Evolutionary conservation across 495 filamentous ascomycete genomes (phyloP).

Genomic region (Letharia lupina): DNA sequence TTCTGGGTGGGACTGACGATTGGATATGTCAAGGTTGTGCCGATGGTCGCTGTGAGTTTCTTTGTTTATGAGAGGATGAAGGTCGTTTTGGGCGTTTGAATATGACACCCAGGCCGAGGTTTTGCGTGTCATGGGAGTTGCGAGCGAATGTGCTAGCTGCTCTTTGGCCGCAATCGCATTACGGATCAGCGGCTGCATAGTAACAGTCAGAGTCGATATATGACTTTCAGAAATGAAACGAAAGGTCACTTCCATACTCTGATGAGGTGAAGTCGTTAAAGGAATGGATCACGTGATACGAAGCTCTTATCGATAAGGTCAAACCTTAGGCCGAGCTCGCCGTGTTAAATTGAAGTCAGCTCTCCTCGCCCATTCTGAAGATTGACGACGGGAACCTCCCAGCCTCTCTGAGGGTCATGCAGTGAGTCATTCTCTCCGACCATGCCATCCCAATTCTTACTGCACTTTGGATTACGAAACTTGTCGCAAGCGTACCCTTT

Average conservation of each 20-base stretch:
- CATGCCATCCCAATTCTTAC: not conserved
- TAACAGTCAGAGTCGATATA: not conserved
- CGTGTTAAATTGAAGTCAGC: not conserved
- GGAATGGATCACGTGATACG: not conserved
- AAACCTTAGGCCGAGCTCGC: too few species aligned
- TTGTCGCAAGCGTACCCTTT: too few species aligned
- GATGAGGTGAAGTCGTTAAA: not conserved
- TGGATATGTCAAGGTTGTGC: conserved; percentile 89
- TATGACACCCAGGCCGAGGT: not conserved
- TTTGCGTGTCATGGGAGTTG: not conserved
- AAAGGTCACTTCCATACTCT: not conserved
- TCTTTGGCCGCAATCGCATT: not conserved
- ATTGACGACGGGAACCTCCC: not conserved
- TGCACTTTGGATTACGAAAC: not conserved
- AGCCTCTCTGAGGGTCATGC: not conserved
- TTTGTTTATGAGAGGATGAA: conserved; percentile 60
- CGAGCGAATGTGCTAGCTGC: not conserved
- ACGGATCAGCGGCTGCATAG: not conserved
- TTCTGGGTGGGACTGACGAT: conserved; percentile 93
- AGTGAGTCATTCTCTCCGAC: not conserved
- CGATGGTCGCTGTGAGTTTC: conserved; percentile 75
- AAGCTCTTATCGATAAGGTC: not conserved
- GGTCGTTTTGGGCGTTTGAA: conserved; percentile 48
- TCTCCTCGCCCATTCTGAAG: not conserved
- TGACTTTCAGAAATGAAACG: not conserved